Percentiles rank a stretch among this genome's conserved stretches.
These are phyloP conservation scores for Mycena floridula DNA, from an alignment of 768 basidiomycete genomes.

Conservation along the genomic window DNA sequence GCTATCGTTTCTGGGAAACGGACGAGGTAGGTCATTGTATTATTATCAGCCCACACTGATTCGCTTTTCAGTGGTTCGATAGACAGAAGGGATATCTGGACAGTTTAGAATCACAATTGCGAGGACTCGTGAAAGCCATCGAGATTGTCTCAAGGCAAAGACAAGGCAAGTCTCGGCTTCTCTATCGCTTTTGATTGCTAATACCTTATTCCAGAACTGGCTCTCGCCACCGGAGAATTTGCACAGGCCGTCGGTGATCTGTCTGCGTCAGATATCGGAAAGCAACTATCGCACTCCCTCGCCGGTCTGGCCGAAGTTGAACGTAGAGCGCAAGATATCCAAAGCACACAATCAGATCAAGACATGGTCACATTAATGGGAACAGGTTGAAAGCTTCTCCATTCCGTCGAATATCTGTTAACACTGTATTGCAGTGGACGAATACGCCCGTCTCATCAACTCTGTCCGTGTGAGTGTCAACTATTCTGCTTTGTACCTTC, in stretches of 20 bases:
- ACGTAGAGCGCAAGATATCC: constrained; percentile 64
- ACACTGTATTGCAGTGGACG: no score
- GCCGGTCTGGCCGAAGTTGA: constrained; percentile 70
- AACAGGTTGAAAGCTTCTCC: no score
- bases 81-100: constrained; percentile 81
- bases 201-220: constrained; percentile 45
- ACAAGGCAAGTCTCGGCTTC: constrained; percentile 40
- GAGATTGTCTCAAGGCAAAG: constrained; percentile 82
- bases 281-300: constrained; percentile 65
- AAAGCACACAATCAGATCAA: constrained; percentile 69
- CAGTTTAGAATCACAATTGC: constrained; percentile 83
- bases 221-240: constrained; percentile 72
- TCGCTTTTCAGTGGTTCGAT: constrained; percentile 81
- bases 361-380: constrained; percentile 80
- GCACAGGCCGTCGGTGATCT: constrained; percentile 65
- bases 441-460: constrained; percentile 87
- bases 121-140: constrained; percentile 81
- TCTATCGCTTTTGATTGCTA: background rate
- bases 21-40: constrained; percentile 55
- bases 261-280: constrained; percentile 69
- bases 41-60: background rate
- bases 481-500: background rate
- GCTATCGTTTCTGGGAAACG: constrained; percentile 81
- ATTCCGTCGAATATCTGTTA: no score
- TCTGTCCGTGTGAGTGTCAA: constrained; percentile 60